Base-by-base conservation (phyloP, 768 basidiomycete species). In the Naganishia onofrii region DNA sequence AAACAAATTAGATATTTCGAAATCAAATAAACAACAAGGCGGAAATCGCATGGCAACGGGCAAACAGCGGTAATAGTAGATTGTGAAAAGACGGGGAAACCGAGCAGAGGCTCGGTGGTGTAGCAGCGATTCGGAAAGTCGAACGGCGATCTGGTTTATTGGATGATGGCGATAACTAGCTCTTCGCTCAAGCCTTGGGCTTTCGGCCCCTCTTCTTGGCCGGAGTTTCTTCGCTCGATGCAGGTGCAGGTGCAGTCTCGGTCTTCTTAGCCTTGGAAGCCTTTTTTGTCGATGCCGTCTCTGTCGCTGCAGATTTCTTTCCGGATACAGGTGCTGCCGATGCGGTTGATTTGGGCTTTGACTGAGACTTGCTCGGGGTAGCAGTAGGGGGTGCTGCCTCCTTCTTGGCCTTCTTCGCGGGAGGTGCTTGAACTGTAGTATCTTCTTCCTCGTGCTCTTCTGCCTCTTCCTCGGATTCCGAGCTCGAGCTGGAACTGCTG, bases 171-270 rank as follows among this genome's bases (percentile, higher is more conserved):
- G 42, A 42, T 15, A 17, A 42, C 42, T 42, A 42, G 42, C 56
- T n/a, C 26, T 32, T 23, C n/a, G 32, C 48, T 26, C 34, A 28
- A 46, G 56, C 57, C 32, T 53, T 58, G 36, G 60, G n/a, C 70
- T 75, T 60, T 56, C 74, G n/a, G 56, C 71, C 72, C 73, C 78
- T 82, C 36, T 79, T 79, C 74, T 69, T 69, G 12, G 68, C 44
- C 51, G 55, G 42, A 56, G 67, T 68, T 38, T 63, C 60, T 19
- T 82, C 79, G 21, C 63, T 34, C 64, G 68, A 44, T 17, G 67
- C 48, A 69, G 69, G 56, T 75, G 72, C 64, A 63, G 60, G 56
- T 75, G 72, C 64, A 63, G 60, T 26, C 66, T 64, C 70, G 26
- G 64, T 77, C 73, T 71, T 77, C 72, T 77, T 78, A 68, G 38